A percentile compares a stretch with the other conserved stretches of the same genome.
phyloP scores from a whole-genome alignment of 2,329 filamentous ascomycete genomes.

The Trichoderma atrobrunneum region DNA sequence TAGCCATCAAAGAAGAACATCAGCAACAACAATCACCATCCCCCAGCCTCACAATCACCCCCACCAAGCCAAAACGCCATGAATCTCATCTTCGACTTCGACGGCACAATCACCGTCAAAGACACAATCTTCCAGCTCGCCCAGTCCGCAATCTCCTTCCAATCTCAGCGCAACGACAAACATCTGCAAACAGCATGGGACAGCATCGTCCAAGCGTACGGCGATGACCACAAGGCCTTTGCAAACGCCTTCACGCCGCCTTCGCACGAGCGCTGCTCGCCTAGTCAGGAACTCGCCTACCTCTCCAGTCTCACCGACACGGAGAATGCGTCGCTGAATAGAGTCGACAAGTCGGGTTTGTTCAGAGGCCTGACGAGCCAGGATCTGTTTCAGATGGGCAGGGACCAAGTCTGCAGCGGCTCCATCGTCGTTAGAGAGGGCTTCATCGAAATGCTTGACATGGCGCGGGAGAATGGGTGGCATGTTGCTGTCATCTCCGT shows the following conservation, averaged over 20 bases:
- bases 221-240: constrained; percentile 41
- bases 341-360: constrained; percentile 43
- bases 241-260: constrained; percentile 33
- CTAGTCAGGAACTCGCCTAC: constrained; percentile 42
- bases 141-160: constrained; percentile 40
- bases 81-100: constrained; percentile 56
- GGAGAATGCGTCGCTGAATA: constrained; percentile 46
- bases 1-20: not conserved
- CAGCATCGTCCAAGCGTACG: constrained; percentile 45
- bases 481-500: constrained; percentile 47
- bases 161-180: constrained; percentile 25
- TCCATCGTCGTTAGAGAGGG: constrained; percentile 39
- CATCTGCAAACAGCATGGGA: constrained; percentile 44
- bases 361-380: constrained; percentile 41
- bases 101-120: constrained; percentile 55
- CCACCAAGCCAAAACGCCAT: constrained; percentile 24
- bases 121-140: constrained; percentile 53
- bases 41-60: not conserved
- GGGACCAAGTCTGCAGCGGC: constrained; percentile 33
- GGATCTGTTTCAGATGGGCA: constrained; percentile 39
- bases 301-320: constrained; percentile 43
- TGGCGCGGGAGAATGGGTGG: constrained; percentile 34
- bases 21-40: not conserved
- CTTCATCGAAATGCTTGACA: constrained; percentile 35
- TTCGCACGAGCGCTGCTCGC: constrained; percentile 33